Percentiles rank a stretch among this genome's conserved stretches.
phyloP scores from a whole-genome alignment of 306 rosid species.

The Mimosa pudica region DNA sequence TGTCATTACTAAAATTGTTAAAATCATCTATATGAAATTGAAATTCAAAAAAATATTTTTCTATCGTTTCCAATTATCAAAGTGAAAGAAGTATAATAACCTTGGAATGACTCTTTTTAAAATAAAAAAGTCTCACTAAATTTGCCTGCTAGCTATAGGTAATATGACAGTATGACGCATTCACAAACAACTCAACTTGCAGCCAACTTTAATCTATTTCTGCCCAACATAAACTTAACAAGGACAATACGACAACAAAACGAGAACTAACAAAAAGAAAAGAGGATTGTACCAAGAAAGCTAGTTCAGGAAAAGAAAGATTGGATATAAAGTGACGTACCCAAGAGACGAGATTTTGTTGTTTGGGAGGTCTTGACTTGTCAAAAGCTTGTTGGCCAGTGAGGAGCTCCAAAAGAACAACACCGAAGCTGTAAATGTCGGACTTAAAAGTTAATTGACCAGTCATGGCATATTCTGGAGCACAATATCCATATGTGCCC shows the following conservation, averaged over 20 bases:
- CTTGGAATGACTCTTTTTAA: background rate
- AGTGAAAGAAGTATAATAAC: background rate
- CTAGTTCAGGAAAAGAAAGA: slow-evolving; percentile 2
- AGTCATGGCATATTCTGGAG: slow-evolving; percentile 84
- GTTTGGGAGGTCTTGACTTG: slow-evolving; percentile 39
- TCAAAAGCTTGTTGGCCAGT: slow-evolving; percentile 81
- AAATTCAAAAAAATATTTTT: no score
- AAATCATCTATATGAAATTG: no score
- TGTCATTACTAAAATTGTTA: no score
- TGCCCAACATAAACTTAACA: background rate
- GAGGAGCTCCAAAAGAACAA: slow-evolving; percentile 91
- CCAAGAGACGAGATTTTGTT: slow-evolving; percentile 82
- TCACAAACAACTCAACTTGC: slow-evolving; percentile 5
- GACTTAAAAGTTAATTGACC: slow-evolving; percentile 86
- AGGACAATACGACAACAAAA: background rate
- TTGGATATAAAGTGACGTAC: slow-evolving; percentile 42
- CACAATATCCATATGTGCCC: slow-evolving; percentile 91
- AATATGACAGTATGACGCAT: background rate
- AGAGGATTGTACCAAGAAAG: slow-evolving; percentile 1
- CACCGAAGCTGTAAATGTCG: slow-evolving; percentile 90
- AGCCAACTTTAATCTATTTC: background rate
- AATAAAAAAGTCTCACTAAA: background rate
- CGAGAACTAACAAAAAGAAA: background rate
- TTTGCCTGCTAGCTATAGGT: background rate
- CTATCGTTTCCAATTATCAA: background rate